Base-by-base conservation (phyloP, 2,329 filamentous ascomycete genomes). In the Graphilbum sp. region DNA sequence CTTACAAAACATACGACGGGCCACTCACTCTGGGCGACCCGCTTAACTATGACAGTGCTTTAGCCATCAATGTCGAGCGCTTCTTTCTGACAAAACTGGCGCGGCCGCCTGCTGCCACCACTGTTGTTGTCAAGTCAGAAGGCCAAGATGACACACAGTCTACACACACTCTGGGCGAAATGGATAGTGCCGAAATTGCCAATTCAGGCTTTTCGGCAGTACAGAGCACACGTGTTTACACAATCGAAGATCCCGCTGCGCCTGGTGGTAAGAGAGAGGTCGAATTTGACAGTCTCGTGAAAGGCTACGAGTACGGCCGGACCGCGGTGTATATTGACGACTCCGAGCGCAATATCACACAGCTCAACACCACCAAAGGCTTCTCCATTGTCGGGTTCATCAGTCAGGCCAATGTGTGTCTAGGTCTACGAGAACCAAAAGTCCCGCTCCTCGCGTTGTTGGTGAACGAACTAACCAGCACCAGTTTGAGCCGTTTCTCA, bases 371-470 rank as follows among this genome's bases (percentile, higher is more conserved):
- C 0, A 57, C 62, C 10, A 77, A 80, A 41, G 68, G 70, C 8
- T 75, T 96, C 41, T 78, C 85, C 4, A 79, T 98, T 32, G 63
- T 98, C 37, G 90, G 90, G 0, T 98, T 98, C 49, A 72, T 96
- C 23, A 72, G 75, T 3, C 72, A 62, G 46, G 68, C 78, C 41
- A 77, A 78, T 55, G 80, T 83, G 59, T 44, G 58, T 17, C 13
- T n/a, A n/a, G n/a, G n/a, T n/a, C n/a, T n/a, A n/a, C n/a, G n/a
- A n/a, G n/a, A n/a, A n/a, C n/a, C n/a, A n/a, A n/a, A n/a, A n/a
- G n/a, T n/a, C n/a, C n/a, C n/a, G n/a, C n/a, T n/a, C n/a, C n/a
- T n/a, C n/a, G n/a, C n/a, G n/a, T n/a, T n/a, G n/a, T n/a, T n/a
- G n/a, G n/a, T n/a, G n/a, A n/a, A n/a, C n/a, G n/a, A n/a, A n/a